phyloP scores from a whole-genome alignment of 306 rosid genomes.

The Sechiopsis laciniata region DNA sequence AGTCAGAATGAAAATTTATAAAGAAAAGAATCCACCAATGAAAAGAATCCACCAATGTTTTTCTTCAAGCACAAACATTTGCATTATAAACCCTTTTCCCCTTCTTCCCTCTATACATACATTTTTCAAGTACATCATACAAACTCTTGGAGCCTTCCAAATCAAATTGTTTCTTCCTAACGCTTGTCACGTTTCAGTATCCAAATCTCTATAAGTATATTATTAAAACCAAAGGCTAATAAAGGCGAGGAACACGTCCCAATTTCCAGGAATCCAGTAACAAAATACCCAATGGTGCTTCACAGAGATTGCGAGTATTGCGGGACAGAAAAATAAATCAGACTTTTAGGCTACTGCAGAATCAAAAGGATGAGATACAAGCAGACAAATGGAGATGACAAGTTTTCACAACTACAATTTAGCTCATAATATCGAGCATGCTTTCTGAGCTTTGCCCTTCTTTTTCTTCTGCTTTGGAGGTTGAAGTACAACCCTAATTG shows the following conservation, averaged over 20 bases:
- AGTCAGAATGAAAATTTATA: conserved; percentile 16
- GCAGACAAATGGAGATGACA: conserved; percentile 34
- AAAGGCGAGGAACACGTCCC: conserved; percentile 19
- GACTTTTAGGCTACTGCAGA: conserved; percentile 57
- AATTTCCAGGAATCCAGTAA: conserved; percentile 40
- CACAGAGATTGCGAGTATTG: conserved; percentile 41
- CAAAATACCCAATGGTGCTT: conserved; percentile 51
- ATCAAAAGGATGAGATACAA: conserved; percentile 31
- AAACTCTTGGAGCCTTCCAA: conserved; percentile 8
- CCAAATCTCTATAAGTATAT: conserved; percentile 12
- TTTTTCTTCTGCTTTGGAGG: conserved; percentile 98
- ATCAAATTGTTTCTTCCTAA: conserved; percentile 3
- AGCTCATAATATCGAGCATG: conserved; percentile 93
- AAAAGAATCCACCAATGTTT: not conserved
- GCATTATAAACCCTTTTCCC: conserved; percentile 16
- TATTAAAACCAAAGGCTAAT: conserved; percentile 12
- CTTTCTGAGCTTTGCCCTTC: conserved; percentile 70
- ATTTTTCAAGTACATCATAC: not conserved
- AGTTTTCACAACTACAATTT: conserved; percentile 38
- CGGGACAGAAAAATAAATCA: conserved; percentile 34
- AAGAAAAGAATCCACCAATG: not conserved
- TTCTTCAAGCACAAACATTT: conserved; percentile 9
- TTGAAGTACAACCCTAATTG: conserved; percentile 98
- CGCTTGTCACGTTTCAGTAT: not conserved
- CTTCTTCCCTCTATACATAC: conserved; percentile 13